phyloP scores from a whole-genome alignment of 2,329 filamentous ascomycete genomes.

The Fusarium sp. region DNA sequence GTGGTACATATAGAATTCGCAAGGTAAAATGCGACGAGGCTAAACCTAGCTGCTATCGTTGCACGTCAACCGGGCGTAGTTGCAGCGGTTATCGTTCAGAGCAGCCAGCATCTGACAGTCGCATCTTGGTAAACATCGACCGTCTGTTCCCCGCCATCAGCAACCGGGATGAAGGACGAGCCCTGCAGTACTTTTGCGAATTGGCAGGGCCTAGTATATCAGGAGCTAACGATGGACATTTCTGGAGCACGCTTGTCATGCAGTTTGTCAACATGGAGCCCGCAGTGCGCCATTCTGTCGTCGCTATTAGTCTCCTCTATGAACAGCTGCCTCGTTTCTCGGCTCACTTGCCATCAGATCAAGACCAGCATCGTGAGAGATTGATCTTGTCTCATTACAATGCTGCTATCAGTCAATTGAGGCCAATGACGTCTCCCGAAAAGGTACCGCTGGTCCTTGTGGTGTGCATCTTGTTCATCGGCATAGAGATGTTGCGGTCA shows the following conservation, averaged over 20 bases:
- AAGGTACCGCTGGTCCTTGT: no score
- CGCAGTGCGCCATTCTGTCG: conserved; percentile 12
- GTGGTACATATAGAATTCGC: conserved; percentile 1
- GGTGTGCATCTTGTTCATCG: not conserved
- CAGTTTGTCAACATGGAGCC: conserved; percentile 8
- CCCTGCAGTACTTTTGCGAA: not conserved
- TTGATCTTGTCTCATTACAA: no score
- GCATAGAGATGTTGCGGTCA: conserved; percentile 8
- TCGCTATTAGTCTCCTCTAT: conserved; percentile 12
- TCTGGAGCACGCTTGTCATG: conserved; percentile 9
- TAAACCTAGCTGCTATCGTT: conserved; percentile 14
- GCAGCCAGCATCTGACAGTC: not conserved
- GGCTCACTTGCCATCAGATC: no score
- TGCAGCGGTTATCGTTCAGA: conserved; percentile 9
- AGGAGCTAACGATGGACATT: not conserved
- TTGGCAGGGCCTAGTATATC: not conserved
- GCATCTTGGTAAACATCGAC: not conserved
- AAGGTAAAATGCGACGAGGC: conserved; percentile 19
- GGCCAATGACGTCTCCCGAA: no score
- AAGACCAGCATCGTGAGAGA: no score
- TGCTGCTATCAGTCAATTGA: no score
- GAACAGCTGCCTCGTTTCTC: not conserved
- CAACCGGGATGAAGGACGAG: not conserved
- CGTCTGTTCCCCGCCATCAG: not conserved
- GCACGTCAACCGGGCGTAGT: conserved; percentile 2